Evolutionary conservation across 169 alveolate species (phyloP), one percentile per base, ranked within the genome.

Genomic region (Plasmodium gaboni): DNA sequence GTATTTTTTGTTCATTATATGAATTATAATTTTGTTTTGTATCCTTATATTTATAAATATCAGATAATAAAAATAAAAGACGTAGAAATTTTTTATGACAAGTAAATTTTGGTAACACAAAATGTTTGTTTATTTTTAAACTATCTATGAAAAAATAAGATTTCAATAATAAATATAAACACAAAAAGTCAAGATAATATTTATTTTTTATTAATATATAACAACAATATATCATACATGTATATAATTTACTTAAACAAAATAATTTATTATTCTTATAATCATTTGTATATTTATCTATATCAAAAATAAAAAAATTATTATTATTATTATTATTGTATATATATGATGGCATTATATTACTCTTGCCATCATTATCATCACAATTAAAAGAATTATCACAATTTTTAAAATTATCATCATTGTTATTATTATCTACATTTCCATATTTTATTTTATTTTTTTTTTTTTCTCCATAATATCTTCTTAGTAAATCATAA

Each of bases 151-250:
- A 38, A 46, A 80, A 80, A 17, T 67, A 80, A 60, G 53, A 68
- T 60, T 67, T 80, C 22, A 80, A 26, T 32, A 67, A 80, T 22
- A 80, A 24, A 61, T 80, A 80, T 51, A 80, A 57, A 22, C 90
- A 80, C 13, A 80, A 17, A 28, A 80, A 80, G 10, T 80, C 90
- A 0, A 80, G 42, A 26, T 80, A 80, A 44, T 67, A 80, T 46
- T 68, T 80, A 59, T 71, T 80, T 46, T 80, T 71, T n/a, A 80
- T 60, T 59, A 80, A 48, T 15, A 80, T 10, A 13, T 67, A 24
- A n/a, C 78, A 80, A 26, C 28, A 80, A 50, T 57, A 53, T 5
- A 68, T 9, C 38, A 80, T 80, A 2, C 64, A 51, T 10, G 90
- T 80, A 32, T 80, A 80, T 15, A 80, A 1, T 44, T 80, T 24